phyloP scores from a whole-genome alignment of 768 basidiomycete species.

The Leccinum boreale region DNA sequence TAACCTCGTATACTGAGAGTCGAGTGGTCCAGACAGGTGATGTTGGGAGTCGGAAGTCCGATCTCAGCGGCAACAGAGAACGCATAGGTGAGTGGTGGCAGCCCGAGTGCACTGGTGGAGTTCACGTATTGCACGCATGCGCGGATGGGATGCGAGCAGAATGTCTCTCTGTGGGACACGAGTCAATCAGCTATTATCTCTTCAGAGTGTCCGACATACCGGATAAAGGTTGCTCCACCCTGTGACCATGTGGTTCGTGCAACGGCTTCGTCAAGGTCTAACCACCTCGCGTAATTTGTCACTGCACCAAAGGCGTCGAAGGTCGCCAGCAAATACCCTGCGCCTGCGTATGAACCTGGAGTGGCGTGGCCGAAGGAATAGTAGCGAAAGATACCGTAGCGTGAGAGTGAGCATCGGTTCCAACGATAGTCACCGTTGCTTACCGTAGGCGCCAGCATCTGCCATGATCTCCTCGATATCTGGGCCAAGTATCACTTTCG shows the following conservation, averaged over 20 bases:
- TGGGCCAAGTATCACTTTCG: slow-evolving; percentile 22
- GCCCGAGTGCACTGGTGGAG: slow-evolving; percentile 26
- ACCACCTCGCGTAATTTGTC: slow-evolving; percentile 56
- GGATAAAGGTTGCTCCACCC: slow-evolving; percentile 40
- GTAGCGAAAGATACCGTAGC: neutral
- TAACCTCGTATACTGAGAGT: slow-evolving; percentile 56
- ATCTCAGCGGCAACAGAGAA: slow-evolving; percentile 45
- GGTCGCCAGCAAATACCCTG: slow-evolving; percentile 57
- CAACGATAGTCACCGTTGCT: slow-evolving; percentile 2
- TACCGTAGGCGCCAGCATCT: slow-evolving; percentile 61
- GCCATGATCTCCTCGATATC: slow-evolving; percentile 54
- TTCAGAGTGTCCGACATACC: slow-evolving; percentile 36
- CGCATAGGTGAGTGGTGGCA: slow-evolving; percentile 41
- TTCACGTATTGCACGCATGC: slow-evolving; percentile 61
- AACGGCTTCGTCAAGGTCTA: slow-evolving; percentile 64
- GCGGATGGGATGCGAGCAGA: slow-evolving; percentile 64
- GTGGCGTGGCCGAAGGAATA: slow-evolving; percentile 1
- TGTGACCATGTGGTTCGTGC: slow-evolving; percentile 61
- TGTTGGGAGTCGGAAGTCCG: slow-evolving; percentile 52
- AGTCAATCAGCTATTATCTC: neutral
- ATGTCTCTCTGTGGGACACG: slow-evolving; percentile 41
- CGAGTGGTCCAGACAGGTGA: slow-evolving; percentile 55
- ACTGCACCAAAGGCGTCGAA: slow-evolving; percentile 36
- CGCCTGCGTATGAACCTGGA: slow-evolving; percentile 65
- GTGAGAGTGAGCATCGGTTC: neutral